Conservation (phyloP, 441 rosid species). For the Cnidoscolus chayamansa region DNA sequence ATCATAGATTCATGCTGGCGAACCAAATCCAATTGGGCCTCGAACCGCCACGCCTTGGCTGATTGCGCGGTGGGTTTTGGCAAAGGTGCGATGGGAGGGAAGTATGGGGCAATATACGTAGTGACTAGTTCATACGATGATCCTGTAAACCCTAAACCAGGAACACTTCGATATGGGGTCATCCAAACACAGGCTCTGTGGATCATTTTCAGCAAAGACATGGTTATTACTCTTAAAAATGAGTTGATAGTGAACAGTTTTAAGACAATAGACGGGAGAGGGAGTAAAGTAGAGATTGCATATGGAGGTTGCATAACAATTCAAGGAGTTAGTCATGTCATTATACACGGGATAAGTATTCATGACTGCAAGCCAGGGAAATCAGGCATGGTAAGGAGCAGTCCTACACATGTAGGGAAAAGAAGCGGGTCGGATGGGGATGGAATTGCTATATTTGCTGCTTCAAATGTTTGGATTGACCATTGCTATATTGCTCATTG, state of each 20-base stretch:
- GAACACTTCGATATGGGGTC: constrained; percentile 48
- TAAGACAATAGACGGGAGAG: constrained; percentile 82
- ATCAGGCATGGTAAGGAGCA: constrained; percentile 66
- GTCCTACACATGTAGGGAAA: constrained; percentile 62
- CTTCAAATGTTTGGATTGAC: constrained; percentile 85
- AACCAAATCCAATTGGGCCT: constrained; percentile 56
- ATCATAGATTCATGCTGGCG: constrained; percentile 81
- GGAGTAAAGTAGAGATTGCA: constrained; percentile 70
- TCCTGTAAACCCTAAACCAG: constrained; percentile 77
- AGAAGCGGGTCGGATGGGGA: constrained; percentile 80
- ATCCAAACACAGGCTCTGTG: constrained; percentile 72
- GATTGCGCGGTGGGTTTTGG: constrained; percentile 81
- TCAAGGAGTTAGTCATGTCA: constrained; percentile 68
- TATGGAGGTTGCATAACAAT: constrained; percentile 76
- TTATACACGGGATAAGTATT: constrained; percentile 75
- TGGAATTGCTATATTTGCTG: constrained; percentile 62
- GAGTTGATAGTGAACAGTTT: constrained; percentile 47
- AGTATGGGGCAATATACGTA: constrained; percentile 57
- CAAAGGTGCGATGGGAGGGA: constrained; percentile 66
- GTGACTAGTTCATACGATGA: constrained; percentile 61
- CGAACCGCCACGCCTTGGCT: constrained; percentile 53
- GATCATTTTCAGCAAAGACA: constrained; percentile 69
- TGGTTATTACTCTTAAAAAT: constrained; percentile 64
- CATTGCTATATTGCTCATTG: constrained; percentile 75
- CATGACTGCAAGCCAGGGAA: constrained; percentile 75